Evolutionary conservation across 2,329 filamentous ascomycete genomes (phyloP), one percentile per base, ranked within the genome.

Genomic region (Mollisia scopiformis): DNA sequence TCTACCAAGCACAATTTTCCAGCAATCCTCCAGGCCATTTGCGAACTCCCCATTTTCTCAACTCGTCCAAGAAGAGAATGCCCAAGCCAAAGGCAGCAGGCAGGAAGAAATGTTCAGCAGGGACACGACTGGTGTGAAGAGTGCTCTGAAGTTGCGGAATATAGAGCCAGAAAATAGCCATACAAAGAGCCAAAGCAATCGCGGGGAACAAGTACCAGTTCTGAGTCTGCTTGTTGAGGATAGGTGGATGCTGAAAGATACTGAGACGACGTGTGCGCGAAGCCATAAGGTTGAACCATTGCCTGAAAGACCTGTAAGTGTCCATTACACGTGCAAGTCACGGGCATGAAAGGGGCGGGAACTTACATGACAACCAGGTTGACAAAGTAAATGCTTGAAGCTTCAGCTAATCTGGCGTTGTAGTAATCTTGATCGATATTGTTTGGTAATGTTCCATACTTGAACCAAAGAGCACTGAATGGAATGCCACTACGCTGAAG

Each of bases 291-390:
- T 89, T 91, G 79, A 92, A 92, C 80, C 87, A 88, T 80, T 91
- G 88, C 81, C 82, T 75, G 30, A 25, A 57, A 21, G 14, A 51
- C 3, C 25, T 33, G 49, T 30, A 33, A 51, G 7, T 35, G 13
- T 59, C 21, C 37, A 57, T 50, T 31, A 49, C 43, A n/a, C 46
- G 25, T 25, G 25, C 25, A 47, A 21, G 13, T 19, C n/a, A 52
- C 28, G 41, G 16, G 16, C 31, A 55, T n/a, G 13, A 10, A 43
- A 10, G 33, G 1, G 47, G 50, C 23, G n/a, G 16, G 27, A 10
- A 73, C 82, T 73, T 78, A 84, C 89, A 93, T 92, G 52, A 93
- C 87, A 2, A 94, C 90, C 23, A 94, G 78, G 61, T 88, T 93
- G 66, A 93, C 84, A 68, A 93, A 93, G 75, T 93, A 93, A 62